A percentile compares a stretch with the other conserved stretches of the same genome.
Conservation (phyloP, 139 green algal genomes). For the Auxenochlorella pyrenoidosa region DNA sequence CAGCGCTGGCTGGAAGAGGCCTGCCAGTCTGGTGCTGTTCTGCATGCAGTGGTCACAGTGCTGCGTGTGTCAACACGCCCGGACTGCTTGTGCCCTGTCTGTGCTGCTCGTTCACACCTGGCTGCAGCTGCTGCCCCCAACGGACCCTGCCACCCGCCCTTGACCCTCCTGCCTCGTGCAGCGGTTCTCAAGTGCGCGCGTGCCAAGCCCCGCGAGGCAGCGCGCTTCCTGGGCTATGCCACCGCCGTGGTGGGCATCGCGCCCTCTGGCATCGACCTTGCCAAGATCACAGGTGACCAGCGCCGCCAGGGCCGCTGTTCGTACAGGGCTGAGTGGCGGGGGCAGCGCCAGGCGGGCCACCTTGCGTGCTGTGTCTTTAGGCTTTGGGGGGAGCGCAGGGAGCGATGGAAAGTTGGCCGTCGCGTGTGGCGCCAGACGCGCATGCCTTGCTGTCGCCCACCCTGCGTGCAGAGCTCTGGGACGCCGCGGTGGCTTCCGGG, state of each 20-base stretch:
- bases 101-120: too few species aligned
- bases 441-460: conserved; percentile 35
- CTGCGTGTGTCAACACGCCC: too few species aligned
- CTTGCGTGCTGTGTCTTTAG: conserved; percentile 38
- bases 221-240: conserved; percentile 66
- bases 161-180: neutral
- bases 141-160: too few species aligned
- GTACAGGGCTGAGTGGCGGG: too few species aligned
- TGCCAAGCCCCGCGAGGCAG: conserved; percentile 64
- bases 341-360: neutral
- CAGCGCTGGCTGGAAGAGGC: neutral
- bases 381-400: neutral
- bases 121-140: too few species aligned
- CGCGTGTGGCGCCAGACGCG: neutral
- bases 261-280: conserved; percentile 53
- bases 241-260: conserved; percentile 56
- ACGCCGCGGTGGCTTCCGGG: conserved; percentile 41
- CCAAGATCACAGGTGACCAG: conserved; percentile 52
- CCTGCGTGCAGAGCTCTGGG: conserved; percentile 49
- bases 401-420: neutral
- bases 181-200: conserved; percentile 53
- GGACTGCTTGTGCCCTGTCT: too few species aligned
- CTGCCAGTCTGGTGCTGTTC: neutral
- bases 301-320: neutral
- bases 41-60: neutral